Conservation (phyloP, 1,284 basidiomycete genomes). For the Wallemia mellicola region DNA sequence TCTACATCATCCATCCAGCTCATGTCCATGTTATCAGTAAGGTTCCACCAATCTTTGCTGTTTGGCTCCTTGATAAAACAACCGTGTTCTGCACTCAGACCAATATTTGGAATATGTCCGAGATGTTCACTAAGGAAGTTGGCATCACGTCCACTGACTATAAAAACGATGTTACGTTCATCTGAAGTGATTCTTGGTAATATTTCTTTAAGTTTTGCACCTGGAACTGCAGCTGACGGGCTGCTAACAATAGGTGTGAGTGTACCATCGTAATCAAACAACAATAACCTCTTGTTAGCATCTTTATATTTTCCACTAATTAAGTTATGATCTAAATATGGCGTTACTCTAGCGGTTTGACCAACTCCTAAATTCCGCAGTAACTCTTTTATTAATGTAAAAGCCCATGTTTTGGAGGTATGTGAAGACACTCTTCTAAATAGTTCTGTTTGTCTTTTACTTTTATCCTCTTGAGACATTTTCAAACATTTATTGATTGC, state of each 20-base stretch:
- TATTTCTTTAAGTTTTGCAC: constrained; percentile 39
- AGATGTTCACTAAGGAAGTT: constrained; percentile 74
- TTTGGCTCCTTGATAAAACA: constrained; percentile 59
- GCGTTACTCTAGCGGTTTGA: constrained; percentile 60
- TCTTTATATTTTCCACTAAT: constrained; percentile 34
- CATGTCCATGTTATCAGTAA: constrained; percentile 81
- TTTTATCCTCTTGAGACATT: constrained; percentile 53
- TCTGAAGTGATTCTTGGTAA: constrained; percentile 43
- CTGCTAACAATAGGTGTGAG: constrained; percentile 88
- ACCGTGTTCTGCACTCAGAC: constrained; percentile 88
- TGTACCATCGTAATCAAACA: constrained; percentile 96
- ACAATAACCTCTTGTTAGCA: constrained; percentile 56
- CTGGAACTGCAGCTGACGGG: constrained; percentile 62
- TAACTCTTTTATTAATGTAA: constrained; percentile 61
- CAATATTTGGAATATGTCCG: constrained; percentile 50
- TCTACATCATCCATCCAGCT: constrained; percentile 86
- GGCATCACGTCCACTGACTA: constrained; percentile 89
- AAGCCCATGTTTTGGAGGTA: constrained; percentile 86
- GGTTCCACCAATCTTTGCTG: constrained; percentile 41
- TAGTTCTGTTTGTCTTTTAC: constrained; percentile 38
- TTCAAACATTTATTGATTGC: constrained; percentile 65
- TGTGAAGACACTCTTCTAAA: constrained; percentile 72
- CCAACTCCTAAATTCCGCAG: constrained; percentile 50
- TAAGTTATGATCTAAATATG: constrained; percentile 37
- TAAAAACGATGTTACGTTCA: constrained; percentile 69